Evolutionary conservation across 495 filamentous ascomycete genomes (phyloP), one percentile per base, ranked within the genome.

Genomic region (Rostrohypoxylon terebratum): DNA sequence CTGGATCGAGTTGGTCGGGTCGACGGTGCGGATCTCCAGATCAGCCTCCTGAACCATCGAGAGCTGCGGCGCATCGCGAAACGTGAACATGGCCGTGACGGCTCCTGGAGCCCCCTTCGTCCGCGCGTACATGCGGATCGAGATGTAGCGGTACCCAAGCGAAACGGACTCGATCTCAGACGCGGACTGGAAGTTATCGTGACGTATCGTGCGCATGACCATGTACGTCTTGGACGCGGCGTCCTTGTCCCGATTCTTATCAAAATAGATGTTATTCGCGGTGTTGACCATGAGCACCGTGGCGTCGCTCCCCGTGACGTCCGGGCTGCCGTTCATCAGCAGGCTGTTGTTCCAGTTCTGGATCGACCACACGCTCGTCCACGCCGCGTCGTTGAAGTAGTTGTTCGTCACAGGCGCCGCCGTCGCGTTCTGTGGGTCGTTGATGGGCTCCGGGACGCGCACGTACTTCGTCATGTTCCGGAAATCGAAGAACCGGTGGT

Each of bases 1-100:
- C 71, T 89, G 89, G 16, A 92, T 83, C 4, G 82, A 81, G 48
- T 86, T 75, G 5, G 77, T 75, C 0, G 87, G 83, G 62, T 89
- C 90, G 0, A 76, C 78, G 0, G 91, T 93, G 7, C 91, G 81
- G 59, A 93, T 87, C 74, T 96, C 93, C 48, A 95, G 87, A 72
- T 95, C 93, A 0, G 89, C 88, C 77, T 95, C 91, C 74, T 91
- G 89, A 42, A 89, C 86, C 28, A 76, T 57, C 13, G 77, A 61
- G n/a, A 87, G 82, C 21, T 78, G 55, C 31, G 72, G 59, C 50
- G 72, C 66, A 36, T 73, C 69, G 1, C 80, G 77, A 69, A 90
- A 90, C 18, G 91, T 92, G 79, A 94, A 93, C 64, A 92, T 84
- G 34, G 90, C 91, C 0, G 89, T 90, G 68, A 90, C 87, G 38